Evolutionary conservation across 352 stramenopile genomes (phyloP).

Genomic region (Phytophthora capsici): DNA sequence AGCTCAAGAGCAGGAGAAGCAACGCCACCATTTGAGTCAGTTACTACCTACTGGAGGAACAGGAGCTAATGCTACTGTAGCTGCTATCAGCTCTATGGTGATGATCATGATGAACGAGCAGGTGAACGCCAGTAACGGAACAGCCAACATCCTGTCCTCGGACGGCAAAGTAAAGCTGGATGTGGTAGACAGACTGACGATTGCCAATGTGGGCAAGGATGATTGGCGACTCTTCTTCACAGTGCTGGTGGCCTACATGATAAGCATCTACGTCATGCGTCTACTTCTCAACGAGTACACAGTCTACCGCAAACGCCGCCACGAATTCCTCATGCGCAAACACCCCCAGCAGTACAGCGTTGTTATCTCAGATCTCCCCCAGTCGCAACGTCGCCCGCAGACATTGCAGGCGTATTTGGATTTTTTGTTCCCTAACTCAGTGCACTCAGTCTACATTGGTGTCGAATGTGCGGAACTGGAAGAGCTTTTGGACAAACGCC

Average conservation of each 20-base stretch:
- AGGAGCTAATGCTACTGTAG: conserved; percentile 12
- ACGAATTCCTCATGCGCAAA: conserved; percentile 67
- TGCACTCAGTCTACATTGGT: conserved; percentile 75
- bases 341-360: conserved; percentile 78
- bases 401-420: conserved; percentile 73
- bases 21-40: conserved; percentile 32
- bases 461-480: conserved; percentile 73
- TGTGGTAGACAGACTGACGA: conserved; percentile 70
- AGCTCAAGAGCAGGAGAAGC: conserved; percentile 33
- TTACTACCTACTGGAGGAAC: conserved; percentile 14
- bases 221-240: conserved; percentile 73
- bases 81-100: conserved; percentile 33
- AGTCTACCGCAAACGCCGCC: conserved; percentile 63
- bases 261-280: conserved; percentile 65
- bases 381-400: conserved; percentile 55
- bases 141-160: conserved; percentile 25
- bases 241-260: conserved; percentile 53
- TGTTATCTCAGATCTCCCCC: conserved; percentile 70
- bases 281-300: conserved; percentile 64
- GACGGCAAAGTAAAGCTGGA: conserved; percentile 53
- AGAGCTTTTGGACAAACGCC: conserved; percentile 57
- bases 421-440: conserved; percentile 65
- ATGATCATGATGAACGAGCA: conserved; percentile 35
- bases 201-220: conserved; percentile 67
- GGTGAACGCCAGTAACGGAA: conserved; percentile 15